Evolutionary conservation across 495 filamentous ascomycete species (phyloP).

Genomic region (Penicillium turbatum): DNA sequence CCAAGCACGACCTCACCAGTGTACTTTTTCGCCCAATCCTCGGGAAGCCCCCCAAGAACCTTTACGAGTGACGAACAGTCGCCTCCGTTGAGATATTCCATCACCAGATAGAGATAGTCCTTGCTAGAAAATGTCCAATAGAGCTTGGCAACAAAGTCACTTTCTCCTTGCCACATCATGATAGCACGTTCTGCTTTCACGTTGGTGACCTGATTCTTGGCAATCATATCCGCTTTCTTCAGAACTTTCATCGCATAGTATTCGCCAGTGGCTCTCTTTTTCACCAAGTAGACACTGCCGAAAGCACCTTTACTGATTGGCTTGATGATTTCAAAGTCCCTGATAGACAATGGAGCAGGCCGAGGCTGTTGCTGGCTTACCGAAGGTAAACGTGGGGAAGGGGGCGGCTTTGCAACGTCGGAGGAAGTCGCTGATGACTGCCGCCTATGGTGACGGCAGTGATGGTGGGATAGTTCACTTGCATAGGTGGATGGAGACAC

Average conservation of each 20-base stretch:
- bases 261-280: conserved; percentile 97
- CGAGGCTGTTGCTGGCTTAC: conserved; percentile 65
- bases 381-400: conserved; percentile 75
- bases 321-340: conserved; percentile 99
- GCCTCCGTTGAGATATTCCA: conserved; percentile 98
- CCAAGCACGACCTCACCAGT: conserved; percentile 92
- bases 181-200: conserved; percentile 99
- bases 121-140: conserved; percentile 99
- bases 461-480: conserved; percentile 64
- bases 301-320: conserved; percentile 99
- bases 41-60: conserved; percentile 79
- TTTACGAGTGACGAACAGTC: conserved; percentile 97
- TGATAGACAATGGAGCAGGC: conserved; percentile 89
- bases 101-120: conserved; percentile 96
- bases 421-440: conserved; percentile 89
- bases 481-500: conserved; percentile 80
- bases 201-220: conserved; percentile 98
- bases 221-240: conserved; percentile 99
- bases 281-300: conserved; percentile 93
- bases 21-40: conserved; percentile 98
- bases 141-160: conserved; percentile 96
- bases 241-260: conserved; percentile 98
- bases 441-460: conserved; percentile 74
- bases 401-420: conserved; percentile 60
- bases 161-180: conserved; percentile 99